Conservation (phyloP, 441 rosid species). For the Pelargonium myrrhifolium region DNA sequence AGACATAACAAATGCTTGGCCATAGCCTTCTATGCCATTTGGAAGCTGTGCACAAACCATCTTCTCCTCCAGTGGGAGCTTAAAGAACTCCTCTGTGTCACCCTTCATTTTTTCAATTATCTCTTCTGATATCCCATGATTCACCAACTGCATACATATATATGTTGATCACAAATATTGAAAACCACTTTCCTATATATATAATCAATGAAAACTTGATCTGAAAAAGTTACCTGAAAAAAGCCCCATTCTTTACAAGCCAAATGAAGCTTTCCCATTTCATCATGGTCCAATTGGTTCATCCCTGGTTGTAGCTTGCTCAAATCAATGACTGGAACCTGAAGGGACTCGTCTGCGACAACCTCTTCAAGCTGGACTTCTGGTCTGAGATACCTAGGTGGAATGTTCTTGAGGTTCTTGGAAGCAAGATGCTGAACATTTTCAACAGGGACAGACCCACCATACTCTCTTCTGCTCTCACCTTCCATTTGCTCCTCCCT, state of each 20-base stretch:
- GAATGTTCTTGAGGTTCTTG: slow-evolving; percentile 21
- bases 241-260: slow-evolving; percentile 54
- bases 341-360: slow-evolving; percentile 20
- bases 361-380: slow-evolving; percentile 23
- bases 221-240: slow-evolving; percentile 34
- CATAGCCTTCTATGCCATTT: slow-evolving; percentile 35
- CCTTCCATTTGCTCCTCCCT: slow-evolving; percentile 17
- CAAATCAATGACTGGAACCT: slow-evolving; percentile 36
- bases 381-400: slow-evolving; percentile 27
- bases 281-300: slow-evolving; percentile 9
- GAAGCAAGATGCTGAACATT: slow-evolving; percentile 38
- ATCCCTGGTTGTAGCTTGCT: slow-evolving; percentile 18
- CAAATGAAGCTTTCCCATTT: slow-evolving; percentile 29
- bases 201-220: not conserved
- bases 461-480: not conserved
- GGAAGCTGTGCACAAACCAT: slow-evolving; percentile 32
- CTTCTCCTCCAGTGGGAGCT: slow-evolving; percentile 35
- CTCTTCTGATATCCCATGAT: slow-evolving; percentile 31
- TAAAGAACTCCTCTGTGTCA: slow-evolving; percentile 30
- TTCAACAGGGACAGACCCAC: slow-evolving; percentile 29
- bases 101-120: slow-evolving; percentile 30
- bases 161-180: not conserved
- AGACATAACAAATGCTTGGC: slow-evolving; percentile 44
- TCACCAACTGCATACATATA: slow-evolving; percentile 25
- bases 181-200: not conserved